Evolutionary conservation across 2,329 filamentous ascomycete species (phyloP).

Genomic region (Cercospora sp.): DNA sequence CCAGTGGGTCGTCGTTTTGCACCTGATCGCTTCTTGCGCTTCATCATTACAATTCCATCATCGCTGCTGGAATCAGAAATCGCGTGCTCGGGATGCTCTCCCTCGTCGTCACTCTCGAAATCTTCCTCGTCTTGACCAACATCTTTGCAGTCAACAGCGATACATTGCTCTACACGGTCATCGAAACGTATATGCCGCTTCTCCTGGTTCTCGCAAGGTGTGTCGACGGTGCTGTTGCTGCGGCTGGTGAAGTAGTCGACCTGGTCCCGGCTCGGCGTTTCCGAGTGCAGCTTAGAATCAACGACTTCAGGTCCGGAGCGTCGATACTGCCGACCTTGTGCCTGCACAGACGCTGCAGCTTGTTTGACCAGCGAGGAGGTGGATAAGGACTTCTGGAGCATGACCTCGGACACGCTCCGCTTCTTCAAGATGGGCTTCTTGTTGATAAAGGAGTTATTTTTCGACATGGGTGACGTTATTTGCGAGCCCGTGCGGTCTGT

Average conservation of each 20-base stretch:
- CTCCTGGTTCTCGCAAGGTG: conserved; percentile 59
- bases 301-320: conserved; percentile 65
- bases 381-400: conserved; percentile 85
- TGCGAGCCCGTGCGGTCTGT: conserved; percentile 48
- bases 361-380: conserved; percentile 87
- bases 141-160: conserved; percentile 84
- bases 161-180: conserved; percentile 92
- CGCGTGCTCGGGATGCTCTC: conserved; percentile 52
- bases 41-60: conserved; percentile 81
- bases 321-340: conserved; percentile 61
- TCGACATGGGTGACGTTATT: conserved; percentile 57
- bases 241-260: conserved; percentile 63
- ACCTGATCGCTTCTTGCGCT: conserved; percentile 55
- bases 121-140: conserved; percentile 68
- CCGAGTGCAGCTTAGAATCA: conserved; percentile 62
- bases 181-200: conserved; percentile 94
- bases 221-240: conserved; percentile 68
- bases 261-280: conserved; percentile 62
- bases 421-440: conserved; percentile 97
- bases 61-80: conserved; percentile 56
- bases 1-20: conserved; percentile 47
- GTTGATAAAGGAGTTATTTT: conserved; percentile 67
- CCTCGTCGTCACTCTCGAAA: conserved; percentile 40
- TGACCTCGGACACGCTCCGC: conserved; percentile 91
- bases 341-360: conserved; percentile 80